Evolutionary conservation across 306 rosid genomes (phyloP).

Genomic region (Herpetospermum pedunculosum): DNA sequence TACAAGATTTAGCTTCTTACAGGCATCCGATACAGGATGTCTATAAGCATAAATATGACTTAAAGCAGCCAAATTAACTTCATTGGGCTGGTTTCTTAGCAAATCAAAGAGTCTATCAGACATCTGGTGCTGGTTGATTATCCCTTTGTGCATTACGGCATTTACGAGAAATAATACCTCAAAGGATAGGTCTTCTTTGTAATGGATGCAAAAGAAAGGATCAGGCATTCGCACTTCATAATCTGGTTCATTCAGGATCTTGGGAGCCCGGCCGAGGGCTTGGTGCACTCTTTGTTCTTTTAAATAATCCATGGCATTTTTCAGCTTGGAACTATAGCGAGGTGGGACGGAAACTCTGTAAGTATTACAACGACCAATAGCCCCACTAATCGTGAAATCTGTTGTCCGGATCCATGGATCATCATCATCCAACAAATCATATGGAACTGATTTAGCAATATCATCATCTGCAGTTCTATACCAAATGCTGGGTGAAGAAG

Average conservation of each 20-base stretch:
- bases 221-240: slow-evolving; percentile 36
- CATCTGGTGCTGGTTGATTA: slow-evolving; percentile 51
- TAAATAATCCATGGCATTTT: slow-evolving; percentile 40
- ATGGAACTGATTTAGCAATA: slow-evolving; percentile 39
- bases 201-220: slow-evolving; percentile 44
- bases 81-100: slow-evolving; percentile 43
- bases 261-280: slow-evolving; percentile 21
- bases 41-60: slow-evolving; percentile 53
- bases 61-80: slow-evolving; percentile 67
- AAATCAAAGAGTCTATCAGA: slow-evolving; percentile 39
- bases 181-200: slow-evolving; percentile 33
- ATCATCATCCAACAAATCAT: slow-evolving; percentile 68
- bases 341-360: slow-evolving; percentile 68
- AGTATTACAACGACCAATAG: slow-evolving; percentile 63
- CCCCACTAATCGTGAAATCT: slow-evolving; percentile 80
- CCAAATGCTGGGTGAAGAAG: slow-evolving; percentile 60
- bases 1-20: slow-evolving; percentile 39
- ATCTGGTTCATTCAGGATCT: slow-evolving; percentile 46
- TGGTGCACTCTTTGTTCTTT: slow-evolving; percentile 35
- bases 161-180: slow-evolving; percentile 59
- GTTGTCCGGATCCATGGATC: slow-evolving; percentile 94
- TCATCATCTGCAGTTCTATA: slow-evolving; percentile 86
- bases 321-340: slow-evolving; percentile 49
- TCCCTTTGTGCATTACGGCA: slow-evolving; percentile 59
- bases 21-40: slow-evolving; percentile 52